Evolutionary conservation across 169 alveolate species (phyloP), one percentile per base, ranked within the genome.

Genomic region (Cystoisospora suis): DNA sequence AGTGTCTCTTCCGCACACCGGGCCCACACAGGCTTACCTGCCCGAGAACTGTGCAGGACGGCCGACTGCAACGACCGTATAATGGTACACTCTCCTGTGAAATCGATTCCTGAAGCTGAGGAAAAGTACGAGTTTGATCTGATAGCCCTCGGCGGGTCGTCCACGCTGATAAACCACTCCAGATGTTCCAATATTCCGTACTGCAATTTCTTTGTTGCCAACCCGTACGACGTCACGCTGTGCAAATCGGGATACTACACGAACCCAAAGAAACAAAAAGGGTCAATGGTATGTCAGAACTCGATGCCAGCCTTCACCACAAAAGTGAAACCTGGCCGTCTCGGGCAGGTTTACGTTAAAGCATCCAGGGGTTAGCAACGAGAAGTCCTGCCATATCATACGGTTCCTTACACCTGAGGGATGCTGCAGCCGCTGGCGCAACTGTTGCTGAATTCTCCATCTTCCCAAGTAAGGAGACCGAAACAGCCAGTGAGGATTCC

Each of bases 171-270:
- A n/a, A n/a, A n/a, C n/a, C 61, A 27, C 77, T 44, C 9, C 9
- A 65, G 77, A 27, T 65, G 77, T 44, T 65, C 77, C n/a, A 12
- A 36, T 65, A 23, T 12, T 32, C 1, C 77, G 40, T 65, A 6
- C 40, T 65, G 77, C 77, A 65, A 65, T 44, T 65, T 65, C 77
- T 65, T 65, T 44, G 12, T 65, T 20, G 77, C 77, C 34, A 65
- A 3, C 34, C 77, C 77, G 34, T 65, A 15, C 23, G 7, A 12
- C 3, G 77, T 65, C 7, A 65, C 77, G 27, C 77, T 65, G 27
- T 65, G 77, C 34, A 65, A 65, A 65, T 65, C 77, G 77, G 77
- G 77, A 32, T 65, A 36, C 4, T 65, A 65, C n/a, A 32, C 77
- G 6, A 65, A 27, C 77, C 44, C 77, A 15, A 65, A 27, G 34